Base-by-base conservation (phyloP, 768 basidiomycete species). In the Mycena venus region DNA sequence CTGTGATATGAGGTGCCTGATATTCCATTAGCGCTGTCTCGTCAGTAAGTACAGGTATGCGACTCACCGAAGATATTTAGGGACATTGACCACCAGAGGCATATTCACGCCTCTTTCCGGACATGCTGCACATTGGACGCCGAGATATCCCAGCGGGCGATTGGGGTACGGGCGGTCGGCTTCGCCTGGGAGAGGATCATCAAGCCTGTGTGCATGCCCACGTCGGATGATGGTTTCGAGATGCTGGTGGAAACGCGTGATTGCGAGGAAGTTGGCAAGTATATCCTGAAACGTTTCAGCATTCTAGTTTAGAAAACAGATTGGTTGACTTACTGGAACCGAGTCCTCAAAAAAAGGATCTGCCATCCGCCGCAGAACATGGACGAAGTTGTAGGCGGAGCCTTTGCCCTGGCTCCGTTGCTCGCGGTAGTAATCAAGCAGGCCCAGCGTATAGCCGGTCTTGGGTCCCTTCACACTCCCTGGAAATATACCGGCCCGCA, bases 31-130 rank as follows among this genome's bases (percentile, higher is more conserved):
- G 34, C 19, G 21, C 11, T 9, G 29, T 21, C 49, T 27, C 12
- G 64, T 23, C 21, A 8, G 25, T 25, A 27, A 42, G 29, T 27
- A 42, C 2, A 21, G 2, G 25, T 15, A 2, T 53, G 25, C 32
- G 12, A 40, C 63, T 58, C 63, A 73, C 72, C 58, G 72, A 55
- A 73, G 72, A 42, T 68, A 73, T 11, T 12, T 49, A 7, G 56
- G 44, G 3, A 51, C 56, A 6, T 53, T 60, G 21, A 73, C 63
- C 7, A 55, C n/a, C 10, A 62, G 21, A 4, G 68, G 68, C 59
- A 70, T 70, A 34, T 70, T 70, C 8, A 71, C 53, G 23, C 70
- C 70, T 19, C 63, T 27, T 66, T 73, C 58, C 11, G 72, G 72
- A 34, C 72, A 73, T 4, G 65, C 65, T 19, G 36, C 72, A 42